These are phyloP conservation scores for Clathrospora elynae DNA, from an alignment of 2,329 filamentous ascomycete species.

Conservation along the genomic window DNA sequence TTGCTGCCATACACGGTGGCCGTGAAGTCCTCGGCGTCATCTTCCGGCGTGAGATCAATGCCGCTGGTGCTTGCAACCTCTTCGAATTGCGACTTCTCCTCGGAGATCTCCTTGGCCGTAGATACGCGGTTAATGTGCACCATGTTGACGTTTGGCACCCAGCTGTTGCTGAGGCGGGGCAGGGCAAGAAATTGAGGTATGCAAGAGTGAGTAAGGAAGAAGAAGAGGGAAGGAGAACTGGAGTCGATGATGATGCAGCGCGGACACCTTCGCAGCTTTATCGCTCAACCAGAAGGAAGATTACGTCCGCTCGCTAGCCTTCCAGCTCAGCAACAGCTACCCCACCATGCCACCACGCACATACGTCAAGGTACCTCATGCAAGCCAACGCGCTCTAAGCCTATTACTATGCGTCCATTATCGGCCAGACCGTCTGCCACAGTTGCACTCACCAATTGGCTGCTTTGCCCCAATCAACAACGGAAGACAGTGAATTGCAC, in stretches of 20 bases:
- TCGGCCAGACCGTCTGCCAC: slow-evolving; percentile 2
- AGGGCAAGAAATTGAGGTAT: not conserved
- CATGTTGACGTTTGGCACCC: slow-evolving; percentile 44
- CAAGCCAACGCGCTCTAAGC: slow-evolving; percentile 7
- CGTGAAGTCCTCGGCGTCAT: slow-evolving; percentile 62
- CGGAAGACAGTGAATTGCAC: not conserved
- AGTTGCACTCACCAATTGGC: not conserved
- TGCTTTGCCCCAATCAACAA: not conserved
- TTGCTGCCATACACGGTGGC: slow-evolving; percentile 86
- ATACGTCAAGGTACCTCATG: slow-evolving; percentile 9
- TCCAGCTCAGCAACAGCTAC: slow-evolving; percentile 15
- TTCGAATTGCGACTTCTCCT: slow-evolving; percentile 27
- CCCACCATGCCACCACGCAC: slow-evolving; percentile 20
- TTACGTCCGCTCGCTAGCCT: slow-evolving; percentile 16
- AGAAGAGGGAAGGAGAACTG: not conserved
- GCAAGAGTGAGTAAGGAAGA: slow-evolving; percentile 1
- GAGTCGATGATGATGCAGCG: slow-evolving; percentile 3
- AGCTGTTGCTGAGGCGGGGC: slow-evolving; percentile 6
- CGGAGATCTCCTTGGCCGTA: slow-evolving; percentile 48
- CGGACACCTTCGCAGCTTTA: slow-evolving; percentile 4
- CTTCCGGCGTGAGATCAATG: slow-evolving; percentile 35
- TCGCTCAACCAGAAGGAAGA: slow-evolving; percentile 8
- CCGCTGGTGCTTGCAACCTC: slow-evolving; percentile 20
- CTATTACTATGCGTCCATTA: slow-evolving; percentile 10
- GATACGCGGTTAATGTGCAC: slow-evolving; percentile 56